Evolutionary conservation across 345 rosid genomes (phyloP).

Genomic region (Rhizophora mangle): DNA sequence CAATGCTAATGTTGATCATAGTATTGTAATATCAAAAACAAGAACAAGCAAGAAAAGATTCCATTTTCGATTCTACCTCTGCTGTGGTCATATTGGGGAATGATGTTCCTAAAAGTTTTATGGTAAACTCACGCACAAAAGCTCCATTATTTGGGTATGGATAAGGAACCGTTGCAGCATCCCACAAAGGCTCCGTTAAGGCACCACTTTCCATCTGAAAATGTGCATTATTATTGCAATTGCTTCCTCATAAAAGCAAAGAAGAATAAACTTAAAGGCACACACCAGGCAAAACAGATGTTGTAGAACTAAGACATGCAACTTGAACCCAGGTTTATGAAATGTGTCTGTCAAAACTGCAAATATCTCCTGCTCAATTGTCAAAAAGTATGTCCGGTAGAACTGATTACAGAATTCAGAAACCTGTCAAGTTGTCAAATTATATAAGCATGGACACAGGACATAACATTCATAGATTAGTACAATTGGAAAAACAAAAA

Average conservation of each 20-base stretch:
- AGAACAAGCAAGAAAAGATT: not conserved
- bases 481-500: slow-evolving; percentile 2
- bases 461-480: slow-evolving; percentile 1
- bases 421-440: slow-evolving; percentile 34
- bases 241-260: not conserved
- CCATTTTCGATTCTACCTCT: slow-evolving; percentile 47
- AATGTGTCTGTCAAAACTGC: slow-evolving; percentile 95
- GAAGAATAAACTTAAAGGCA: not conserved
- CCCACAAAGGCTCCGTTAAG: slow-evolving; percentile 93
- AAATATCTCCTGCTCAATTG: slow-evolving; percentile 93
- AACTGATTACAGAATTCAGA: slow-evolving; percentile 86
- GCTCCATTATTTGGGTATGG: slow-evolving; percentile 69
- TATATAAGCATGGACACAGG: slow-evolving; percentile 14
- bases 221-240: not conserved
- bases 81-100: slow-evolving; percentile 91
- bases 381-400: slow-evolving; percentile 56
- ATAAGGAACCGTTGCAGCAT: slow-evolving; percentile 64
- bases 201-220: slow-evolving; percentile 79
- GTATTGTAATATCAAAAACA: not conserved
- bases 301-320: slow-evolving; percentile 86
- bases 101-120: slow-evolving; percentile 83
- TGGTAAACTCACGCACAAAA: slow-evolving; percentile 88
- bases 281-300: slow-evolving; percentile 83
- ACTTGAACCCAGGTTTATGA: slow-evolving; percentile 98
- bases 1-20: not conserved